Evolutionary conservation across 345 rosid species (phyloP), one percentile per base, ranked within the genome.

Genomic region (Sapria himalayana): DNA sequence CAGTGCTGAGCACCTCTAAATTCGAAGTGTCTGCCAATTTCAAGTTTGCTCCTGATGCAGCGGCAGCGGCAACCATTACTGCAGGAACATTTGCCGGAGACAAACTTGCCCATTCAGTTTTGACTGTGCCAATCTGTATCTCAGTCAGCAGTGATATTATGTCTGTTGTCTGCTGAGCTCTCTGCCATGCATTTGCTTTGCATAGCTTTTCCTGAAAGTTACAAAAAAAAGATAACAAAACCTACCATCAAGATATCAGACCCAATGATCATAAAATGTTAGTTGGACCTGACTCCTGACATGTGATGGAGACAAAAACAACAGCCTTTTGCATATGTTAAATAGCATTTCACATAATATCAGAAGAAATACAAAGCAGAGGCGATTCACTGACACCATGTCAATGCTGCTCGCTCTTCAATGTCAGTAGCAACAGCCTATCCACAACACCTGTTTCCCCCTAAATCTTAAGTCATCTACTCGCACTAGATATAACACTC

Each of bases 1-100:
- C 81, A 51, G 95, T 84, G 50, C 81, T 74, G 31, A 91, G 95
- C 18, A 91, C 99, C 73, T 91, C 99, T 49, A 91, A 78, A 55
- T 82, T 89, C 61, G 82, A 74, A 37, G 77, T 73, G 51, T 74
- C 99, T 6, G 81, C 70, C 53, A 71, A 62, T 61, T 80, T 77
- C 63, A 91, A 52, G 70, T 73, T 77, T 50, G 85, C 95, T 37
- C 99, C 95, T 32, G 95, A 84, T 2, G 99, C 99, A 45, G 99
- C 95, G 39, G 92, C 99, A 44, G 99, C 99, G 19, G 99, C 95
- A 44, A 84, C 86, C 84, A 77, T 74, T 70, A 84, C 95, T 19
- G 99, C 81, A 49, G 99, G 99, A 59, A 91, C 64, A 62, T 91
- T 84, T 50, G 95, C 93, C 33, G 99, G 70, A 37, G 71, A 63